Evolutionary conservation across 2,329 filamentous ascomycete species (phyloP).

Genomic region (Geosmithia putterillii): DNA sequence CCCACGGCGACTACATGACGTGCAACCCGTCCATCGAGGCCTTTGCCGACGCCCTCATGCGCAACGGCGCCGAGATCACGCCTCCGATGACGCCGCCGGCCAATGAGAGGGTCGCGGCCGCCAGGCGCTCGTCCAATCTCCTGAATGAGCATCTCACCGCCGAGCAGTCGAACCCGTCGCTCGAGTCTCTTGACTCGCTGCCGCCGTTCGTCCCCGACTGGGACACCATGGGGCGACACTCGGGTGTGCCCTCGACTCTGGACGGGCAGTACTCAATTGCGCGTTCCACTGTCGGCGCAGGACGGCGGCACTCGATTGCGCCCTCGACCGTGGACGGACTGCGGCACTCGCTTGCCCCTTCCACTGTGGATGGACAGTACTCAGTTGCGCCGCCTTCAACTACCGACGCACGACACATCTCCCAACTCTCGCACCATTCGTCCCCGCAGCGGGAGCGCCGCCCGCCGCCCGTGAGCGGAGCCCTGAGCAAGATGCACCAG

Average conservation of each 20-base stretch:
- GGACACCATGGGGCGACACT: slow-evolving; percentile 19
- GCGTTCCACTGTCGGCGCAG: too few species aligned
- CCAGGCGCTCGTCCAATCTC: slow-evolving; percentile 42
- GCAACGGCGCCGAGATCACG: slow-evolving; percentile 38
- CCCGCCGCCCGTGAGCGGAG: slow-evolving; percentile 14
- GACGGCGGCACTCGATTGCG: too few species aligned
- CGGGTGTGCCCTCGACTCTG: slow-evolving; percentile 17
- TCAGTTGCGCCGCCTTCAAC: too few species aligned
- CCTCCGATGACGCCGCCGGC: slow-evolving; percentile 50
- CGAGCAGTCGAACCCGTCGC: too few species aligned
- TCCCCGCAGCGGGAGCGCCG: slow-evolving; percentile 11
- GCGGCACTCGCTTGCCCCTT: too few species aligned
- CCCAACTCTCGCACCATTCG: too few species aligned
- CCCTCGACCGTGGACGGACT: too few species aligned
- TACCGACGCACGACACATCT: too few species aligned
- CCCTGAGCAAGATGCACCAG: slow-evolving; percentile 22
- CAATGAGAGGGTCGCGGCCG: slow-evolving; percentile 20
- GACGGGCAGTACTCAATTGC: slow-evolving; percentile 17
- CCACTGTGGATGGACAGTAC: too few species aligned
- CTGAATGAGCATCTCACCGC: slow-evolving; percentile 31
- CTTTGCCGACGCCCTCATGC: slow-evolving; percentile 39
- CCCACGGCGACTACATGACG: slow-evolving; percentile 34
- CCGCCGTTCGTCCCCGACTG: slow-evolving; percentile 36
- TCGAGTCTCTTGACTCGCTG: slow-evolving; percentile 23
- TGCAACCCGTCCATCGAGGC: slow-evolving; percentile 36